phyloP scores from a whole-genome alignment of 2,329 filamentous ascomycete genomes.

The Aurifilum marmelostoma region DNA sequence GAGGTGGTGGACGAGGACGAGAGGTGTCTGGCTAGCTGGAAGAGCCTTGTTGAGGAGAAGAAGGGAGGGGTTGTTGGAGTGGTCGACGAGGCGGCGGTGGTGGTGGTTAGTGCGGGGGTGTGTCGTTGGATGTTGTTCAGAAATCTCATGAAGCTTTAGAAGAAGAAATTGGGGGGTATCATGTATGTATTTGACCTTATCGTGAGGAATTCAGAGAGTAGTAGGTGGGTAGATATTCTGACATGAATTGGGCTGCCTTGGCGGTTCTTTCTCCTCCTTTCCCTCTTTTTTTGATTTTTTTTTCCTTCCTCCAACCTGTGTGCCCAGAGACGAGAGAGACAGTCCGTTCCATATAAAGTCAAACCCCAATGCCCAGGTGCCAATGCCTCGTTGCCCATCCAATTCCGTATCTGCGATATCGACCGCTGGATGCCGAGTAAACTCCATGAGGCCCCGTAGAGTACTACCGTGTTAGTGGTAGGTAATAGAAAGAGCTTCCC shows the following conservation, averaged over 20 bases:
- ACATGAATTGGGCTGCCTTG: too few relatives aligned
- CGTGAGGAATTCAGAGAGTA: neutral
- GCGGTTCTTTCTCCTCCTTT: neutral
- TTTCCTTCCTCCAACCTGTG: neutral
- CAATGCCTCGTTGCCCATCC: neutral
- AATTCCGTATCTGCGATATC: neutral
- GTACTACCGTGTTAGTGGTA: neutral
- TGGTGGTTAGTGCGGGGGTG: too few relatives aligned
- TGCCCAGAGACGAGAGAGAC: neutral
- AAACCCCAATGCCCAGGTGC: neutral
- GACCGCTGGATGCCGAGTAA: slow-evolving; percentile 27
- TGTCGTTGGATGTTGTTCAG: slow-evolving; percentile 20
- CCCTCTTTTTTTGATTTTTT: neutral
- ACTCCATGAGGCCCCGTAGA: slow-evolving; percentile 19
- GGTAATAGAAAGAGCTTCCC: neutral
- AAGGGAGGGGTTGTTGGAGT: neutral
- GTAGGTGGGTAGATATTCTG: slow-evolving; percentile 1
- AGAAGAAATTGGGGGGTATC: slow-evolving; percentile 11
- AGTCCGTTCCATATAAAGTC: neutral
- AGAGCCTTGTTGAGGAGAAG: slow-evolving; percentile 20
- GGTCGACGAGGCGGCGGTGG: too few relatives aligned
- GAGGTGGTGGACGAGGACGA: neutral
- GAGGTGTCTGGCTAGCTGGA: slow-evolving; percentile 25
- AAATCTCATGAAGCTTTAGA: slow-evolving; percentile 20
- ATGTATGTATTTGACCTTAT: slow-evolving; percentile 8